These are phyloP conservation scores for Kalaharituber pfeilii DNA, from an alignment of 2,329 filamentous ascomycete species.

Conservation along the genomic window DNA sequence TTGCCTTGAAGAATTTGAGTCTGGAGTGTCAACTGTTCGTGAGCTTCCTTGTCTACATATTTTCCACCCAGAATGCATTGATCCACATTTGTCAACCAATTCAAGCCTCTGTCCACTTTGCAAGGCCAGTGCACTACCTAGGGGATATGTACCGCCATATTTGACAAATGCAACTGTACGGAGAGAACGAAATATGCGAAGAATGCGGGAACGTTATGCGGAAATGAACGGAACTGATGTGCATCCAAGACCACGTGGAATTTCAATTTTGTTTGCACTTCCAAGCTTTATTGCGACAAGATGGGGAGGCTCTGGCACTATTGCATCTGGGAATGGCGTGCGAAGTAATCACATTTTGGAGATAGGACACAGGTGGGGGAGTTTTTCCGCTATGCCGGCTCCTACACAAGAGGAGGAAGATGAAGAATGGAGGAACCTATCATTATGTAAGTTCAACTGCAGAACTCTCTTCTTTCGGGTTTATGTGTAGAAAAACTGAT, in stretches of 20 bases:
- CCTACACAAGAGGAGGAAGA: background rate
- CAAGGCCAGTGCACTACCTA: conserved; percentile 64
- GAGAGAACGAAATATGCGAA: conserved; percentile 52
- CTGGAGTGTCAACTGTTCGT: conserved; percentile 53
- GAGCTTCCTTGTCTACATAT: conserved; percentile 83
- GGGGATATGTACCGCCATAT: conserved; percentile 43
- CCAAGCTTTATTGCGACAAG: background rate
- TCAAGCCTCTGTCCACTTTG: conserved; percentile 84
- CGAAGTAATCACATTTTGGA: background rate
- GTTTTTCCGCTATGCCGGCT: background rate
- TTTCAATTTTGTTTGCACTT: background rate
- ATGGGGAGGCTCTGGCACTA: background rate
- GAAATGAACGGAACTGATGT: background rate
- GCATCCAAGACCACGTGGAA: background rate
- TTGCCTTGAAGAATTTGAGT: conserved; percentile 65
- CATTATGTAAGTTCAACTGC: background rate
- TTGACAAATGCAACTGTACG: conserved; percentile 79
- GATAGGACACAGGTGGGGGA: background rate
- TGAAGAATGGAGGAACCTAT: background rate
- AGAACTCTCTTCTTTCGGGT: background rate
- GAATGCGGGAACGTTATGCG: conserved; percentile 35
- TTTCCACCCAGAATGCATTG: conserved; percentile 83
- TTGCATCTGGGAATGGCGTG: background rate
- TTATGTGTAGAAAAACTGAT: background rate
- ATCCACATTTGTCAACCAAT: conserved; percentile 58